Base-by-base conservation (phyloP, 1,284 basidiomycete genomes). In the Rhodotorula sp. region DNA sequence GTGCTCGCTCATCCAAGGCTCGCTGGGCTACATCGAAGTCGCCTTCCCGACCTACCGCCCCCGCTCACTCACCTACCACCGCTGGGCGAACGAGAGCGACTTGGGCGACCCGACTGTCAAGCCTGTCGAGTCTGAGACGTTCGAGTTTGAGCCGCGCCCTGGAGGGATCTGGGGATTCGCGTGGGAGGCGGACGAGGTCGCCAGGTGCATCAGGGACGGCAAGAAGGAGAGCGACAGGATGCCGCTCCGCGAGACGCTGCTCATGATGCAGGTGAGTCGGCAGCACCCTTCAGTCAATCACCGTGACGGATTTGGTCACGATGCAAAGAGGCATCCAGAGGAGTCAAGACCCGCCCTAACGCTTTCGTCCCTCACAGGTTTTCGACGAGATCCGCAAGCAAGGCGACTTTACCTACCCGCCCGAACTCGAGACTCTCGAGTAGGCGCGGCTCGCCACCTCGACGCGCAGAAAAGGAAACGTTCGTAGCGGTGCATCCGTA, bases 131-230 rank as follows among this genome's bases (percentile, higher is more conserved):
- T 27, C 30, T 20, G 59, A 72, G 52, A 52, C 54, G 44, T 70
- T 73, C 67, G 27, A 58, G n/a, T 69, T 68, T 13, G 64, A 58
- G 32, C 54, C 60, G 36, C 57, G 68, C 0, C 72, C 63, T 36
- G 71, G 66, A 15, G 55, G 54, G 15, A 70, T 72, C 57, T 66
- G 59, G 36, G 80, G 79, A 11, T 75, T 80, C 51, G 77, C 78
- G 20, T 81, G 79, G 76, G 81, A 83, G 70, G 81, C 81, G 0
- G 82, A 83, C 65, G 80, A 77, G 22, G 80, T 81, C 1, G 82
- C 81, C 3, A 69, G 80, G 46, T 80, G 78, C 72, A 62, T 82
- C 22, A 67, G 71, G 30, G 78, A 78, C 63, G 81, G 81, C 13
- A 74, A 79, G 66, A 57, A 72, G 13, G 77, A 81, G 70, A 76